phyloP scores from a whole-genome alignment of 108 stramenopile genomes.

The Skeletonema menzelii region DNA sequence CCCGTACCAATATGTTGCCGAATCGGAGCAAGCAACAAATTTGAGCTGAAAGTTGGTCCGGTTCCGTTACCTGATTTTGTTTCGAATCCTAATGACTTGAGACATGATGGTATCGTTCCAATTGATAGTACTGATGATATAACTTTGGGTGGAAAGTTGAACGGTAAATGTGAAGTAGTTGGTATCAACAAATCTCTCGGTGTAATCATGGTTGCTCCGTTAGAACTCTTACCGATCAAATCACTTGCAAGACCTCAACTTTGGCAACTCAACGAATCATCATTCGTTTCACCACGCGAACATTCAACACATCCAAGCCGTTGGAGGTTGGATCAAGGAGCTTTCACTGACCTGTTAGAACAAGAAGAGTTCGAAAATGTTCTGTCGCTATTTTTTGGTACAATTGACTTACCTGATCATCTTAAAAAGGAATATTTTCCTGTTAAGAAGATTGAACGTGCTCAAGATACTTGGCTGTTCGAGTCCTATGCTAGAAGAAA shows the following conservation, averaged over 20 bases:
- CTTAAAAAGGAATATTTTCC: constrained; percentile 1
- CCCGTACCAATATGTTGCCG: constrained; percentile 34
- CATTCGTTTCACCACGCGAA: constrained; percentile 17
- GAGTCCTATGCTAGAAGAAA: constrained; percentile 20
- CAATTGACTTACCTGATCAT: neutral
- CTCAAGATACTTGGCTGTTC: constrained; percentile 29
- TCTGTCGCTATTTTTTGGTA: constrained; percentile 8
- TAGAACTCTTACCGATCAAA: neutral
- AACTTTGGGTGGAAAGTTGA: constrained; percentile 32
- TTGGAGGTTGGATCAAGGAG: constrained; percentile 20
- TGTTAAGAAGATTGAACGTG: constrained; percentile 24
- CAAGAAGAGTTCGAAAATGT: constrained; percentile 21
- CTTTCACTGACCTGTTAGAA: constrained; percentile 9
- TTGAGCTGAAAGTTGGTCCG: constrained; percentile 34
- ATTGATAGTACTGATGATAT: neutral
- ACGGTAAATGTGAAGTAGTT: constrained; percentile 23
- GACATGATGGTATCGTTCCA: constrained; percentile 20
- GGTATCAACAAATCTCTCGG: constrained; percentile 19
- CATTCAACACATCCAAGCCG: constrained; percentile 12
- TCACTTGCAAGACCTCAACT: constrained; percentile 7
- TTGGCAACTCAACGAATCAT: constrained; percentile 11
- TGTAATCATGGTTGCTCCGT: constrained; percentile 31
- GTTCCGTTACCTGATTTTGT: constrained; percentile 21
- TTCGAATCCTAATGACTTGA: neutral
- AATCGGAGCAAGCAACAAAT: constrained; percentile 36